Evolutionary conservation across 1,284 basidiomycete genomes (phyloP), one percentile per base, ranked within the genome.

Genomic region (Puccinia polysora): DNA sequence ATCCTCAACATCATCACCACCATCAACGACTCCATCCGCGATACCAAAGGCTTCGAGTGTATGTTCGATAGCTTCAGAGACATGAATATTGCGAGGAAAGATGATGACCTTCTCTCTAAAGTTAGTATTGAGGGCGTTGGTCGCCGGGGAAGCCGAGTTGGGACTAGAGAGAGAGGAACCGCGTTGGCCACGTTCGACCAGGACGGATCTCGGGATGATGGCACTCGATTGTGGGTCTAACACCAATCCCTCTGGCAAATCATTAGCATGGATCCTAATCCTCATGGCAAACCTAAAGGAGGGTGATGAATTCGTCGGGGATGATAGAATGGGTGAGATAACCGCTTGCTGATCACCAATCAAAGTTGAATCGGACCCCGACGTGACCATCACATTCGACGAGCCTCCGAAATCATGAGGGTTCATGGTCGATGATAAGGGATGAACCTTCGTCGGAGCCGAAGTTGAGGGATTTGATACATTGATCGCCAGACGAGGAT

Each of bases 1-100:
- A 78, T 95, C 92, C 80, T 97, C 95, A 0, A 97, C 86, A 77
- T 97, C 94, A 79, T 98, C 95, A 0, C 94, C 94, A 1, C 95
- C 95, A 79, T 97, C 93, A 0, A 97, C 94, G 1, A 98, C 91
- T 20, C 93, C 95, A 50, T 97, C 95, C 38, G 86, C 81, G 62
- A 98, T 94, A 0, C 94, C 94, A 78, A 97, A 97, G 65, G 91
- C 82, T 77, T 97, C 93, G 74, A 97, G 79, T 12, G 89, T 89
- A 52, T 90, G 83, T 79, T 98, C 95, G 62, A 97, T 91, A 8
- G 94, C 92, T 79, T 98, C 95, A 0, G 93, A 91, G 0, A 97
- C 94, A 0, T 91, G 97, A 32, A 90, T 88, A 77, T 96, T 97
- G 79, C 90, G 89, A 4, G 94, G 91, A 81, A 95, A 88, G 69